Base-by-base conservation (phyloP, 129 eudicot genomes). In the Oenanthe sinensis region DNA sequence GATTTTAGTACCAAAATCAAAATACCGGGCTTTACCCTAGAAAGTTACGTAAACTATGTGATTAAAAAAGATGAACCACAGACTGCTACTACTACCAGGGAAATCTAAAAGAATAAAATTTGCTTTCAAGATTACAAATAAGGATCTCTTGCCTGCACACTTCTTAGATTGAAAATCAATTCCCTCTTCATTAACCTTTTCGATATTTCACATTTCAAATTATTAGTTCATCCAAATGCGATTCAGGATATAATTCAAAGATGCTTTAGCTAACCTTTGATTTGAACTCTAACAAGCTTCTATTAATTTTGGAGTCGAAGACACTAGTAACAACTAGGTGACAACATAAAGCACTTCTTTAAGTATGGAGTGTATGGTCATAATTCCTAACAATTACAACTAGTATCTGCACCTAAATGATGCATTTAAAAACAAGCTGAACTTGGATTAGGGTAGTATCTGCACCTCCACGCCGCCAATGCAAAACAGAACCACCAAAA, bases 391-490 rank as follows among this genome's bases (percentile, higher is more conserved):
- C 48, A 36, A 17, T 19, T 71, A 71, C 26, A 37, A 37, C 44
- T 8, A 71, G 50, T 4, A 49, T 42, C 75, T 71, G 20, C 75
- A 11, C 44, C 22, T 73, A 15, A 44, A 26, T 60, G 68, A 78
- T 52, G 79, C 62, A 42, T 22, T 33, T 28, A 67, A n/a, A 4
- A 28, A 67, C 67, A 58, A 46, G 52, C 44, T 36, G 65, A 48
- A 55, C 48, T 43, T 77, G 33, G 65, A 39, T 40, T 72, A 81
- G 13, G 82, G 75, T 39, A 65, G 63, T 76, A 70, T 74, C 55
- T 84, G 65, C 79, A 96, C 99, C 99, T 96, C 99, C 55, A 88
- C 87, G 6, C 99, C 99, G 45, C 99, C 99, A 67, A 96, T 89
- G 90, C 93, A 90, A 76, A 96, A 96, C 52, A 96, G 91, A 81